Conservation (phyloP, 2,329 filamentous ascomycete species). For the Monilinia aucupariae region DNA sequence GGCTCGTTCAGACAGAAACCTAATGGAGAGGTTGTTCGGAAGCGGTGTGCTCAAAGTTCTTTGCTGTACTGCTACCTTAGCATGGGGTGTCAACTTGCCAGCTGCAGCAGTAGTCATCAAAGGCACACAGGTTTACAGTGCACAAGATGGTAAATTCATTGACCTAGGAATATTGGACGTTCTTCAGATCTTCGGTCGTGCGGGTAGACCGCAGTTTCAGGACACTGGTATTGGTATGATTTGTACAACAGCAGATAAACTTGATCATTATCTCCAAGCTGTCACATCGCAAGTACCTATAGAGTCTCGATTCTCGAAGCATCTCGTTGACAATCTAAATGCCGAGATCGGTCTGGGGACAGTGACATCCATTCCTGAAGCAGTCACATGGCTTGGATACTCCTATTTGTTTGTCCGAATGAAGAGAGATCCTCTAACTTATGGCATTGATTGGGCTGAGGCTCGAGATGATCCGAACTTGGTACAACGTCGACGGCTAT, state of each 20-base stretch:
- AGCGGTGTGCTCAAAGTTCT: slow-evolving; percentile 94
- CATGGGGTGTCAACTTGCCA: slow-evolving; percentile 98
- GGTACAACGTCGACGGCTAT: slow-evolving; percentile 75
- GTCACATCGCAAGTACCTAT: slow-evolving; percentile 96
- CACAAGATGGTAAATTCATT: slow-evolving; percentile 93
- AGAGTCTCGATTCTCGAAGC: slow-evolving; percentile 90
- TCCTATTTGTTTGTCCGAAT: slow-evolving; percentile 97
- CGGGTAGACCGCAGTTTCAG: slow-evolving; percentile 94
- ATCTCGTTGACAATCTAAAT: slow-evolving; percentile 93
- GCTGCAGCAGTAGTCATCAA: slow-evolving; percentile 97
- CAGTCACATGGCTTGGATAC: slow-evolving; percentile 95
- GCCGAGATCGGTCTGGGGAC: slow-evolving; percentile 91
- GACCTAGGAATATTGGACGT: slow-evolving; percentile 96
- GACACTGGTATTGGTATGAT: slow-evolving; percentile 98
- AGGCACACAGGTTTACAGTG: slow-evolving; percentile 65
- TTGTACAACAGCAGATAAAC: slow-evolving; percentile 89
- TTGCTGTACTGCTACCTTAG: slow-evolving; percentile 94
- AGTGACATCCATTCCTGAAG: slow-evolving; percentile 88
- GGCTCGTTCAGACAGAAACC: slow-evolving; percentile 85
- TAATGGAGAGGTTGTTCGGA: slow-evolving; percentile 88
- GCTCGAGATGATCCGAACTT: slow-evolving; percentile 81
- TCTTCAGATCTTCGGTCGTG: slow-evolving; percentile 96
- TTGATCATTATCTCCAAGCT: slow-evolving; percentile 84
- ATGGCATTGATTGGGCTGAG: slow-evolving; percentile 93
- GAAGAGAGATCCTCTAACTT: slow-evolving; percentile 83